These are phyloP conservation scores for Phaffomyces thermotolerans DNA, from an alignment of 805 yeast species.

Conservation along the genomic window DNA sequence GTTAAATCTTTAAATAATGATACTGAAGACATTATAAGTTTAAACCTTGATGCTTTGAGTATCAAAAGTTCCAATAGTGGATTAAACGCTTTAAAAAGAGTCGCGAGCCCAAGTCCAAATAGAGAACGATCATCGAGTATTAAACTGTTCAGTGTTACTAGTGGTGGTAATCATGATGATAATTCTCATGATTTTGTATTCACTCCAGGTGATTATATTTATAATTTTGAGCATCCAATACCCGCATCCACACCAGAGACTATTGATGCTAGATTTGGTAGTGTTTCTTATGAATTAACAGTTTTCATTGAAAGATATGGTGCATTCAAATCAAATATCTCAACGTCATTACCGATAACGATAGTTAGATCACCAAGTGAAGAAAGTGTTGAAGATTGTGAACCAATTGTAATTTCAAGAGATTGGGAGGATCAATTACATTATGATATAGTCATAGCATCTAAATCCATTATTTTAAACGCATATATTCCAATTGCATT, in stretches of 20 bases:
- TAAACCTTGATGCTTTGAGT: conserved; percentile 21
- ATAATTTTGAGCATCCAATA: conserved; percentile 85
- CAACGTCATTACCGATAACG: conserved; percentile 54
- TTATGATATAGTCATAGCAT: conserved; percentile 86
- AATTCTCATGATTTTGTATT: conserved; percentile 35
- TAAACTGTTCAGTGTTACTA: conserved; percentile 1
- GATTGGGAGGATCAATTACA: conserved; percentile 92
- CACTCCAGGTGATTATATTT: conserved; percentile 84
- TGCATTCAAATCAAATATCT: conserved; percentile 72
- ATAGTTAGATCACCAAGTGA: conserved; percentile 74
- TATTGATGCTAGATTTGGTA: conserved; percentile 71
- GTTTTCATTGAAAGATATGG: conserved; percentile 73
- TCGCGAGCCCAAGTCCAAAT: conserved; percentile 21
- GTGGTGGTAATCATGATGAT: conserved; percentile 3
- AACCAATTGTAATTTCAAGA: conserved; percentile 83
- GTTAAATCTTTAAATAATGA: conserved; percentile 11
- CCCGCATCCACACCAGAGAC: conserved; percentile 81
- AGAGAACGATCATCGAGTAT: conserved; percentile 13
- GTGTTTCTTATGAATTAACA: conserved; percentile 61
- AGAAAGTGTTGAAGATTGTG: conserved; percentile 77
- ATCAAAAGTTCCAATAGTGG: conserved; percentile 1
- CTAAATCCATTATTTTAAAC: conserved; percentile 81
- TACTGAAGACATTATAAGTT: background rate
- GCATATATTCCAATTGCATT: conserved; percentile 80
- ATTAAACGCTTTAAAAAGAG: conserved; percentile 20